A percentile compares a stretch with the other conserved stretches of the same genome.
phyloP scores from a whole-genome alignment of 129 eudicot species.

The Flaveria brownii region DNA sequence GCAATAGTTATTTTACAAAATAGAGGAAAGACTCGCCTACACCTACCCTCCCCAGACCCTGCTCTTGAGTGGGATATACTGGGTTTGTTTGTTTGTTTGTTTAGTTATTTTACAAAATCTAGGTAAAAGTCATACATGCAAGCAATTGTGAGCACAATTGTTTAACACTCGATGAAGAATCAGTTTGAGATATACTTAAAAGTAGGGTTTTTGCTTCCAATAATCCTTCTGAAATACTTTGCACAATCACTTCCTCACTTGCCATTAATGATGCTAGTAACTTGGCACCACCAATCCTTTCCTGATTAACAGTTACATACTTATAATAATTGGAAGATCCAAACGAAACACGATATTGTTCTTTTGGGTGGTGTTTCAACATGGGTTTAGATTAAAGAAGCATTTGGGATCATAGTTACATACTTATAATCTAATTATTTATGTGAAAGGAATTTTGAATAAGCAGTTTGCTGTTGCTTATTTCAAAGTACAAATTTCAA shows the following conservation, averaged over 20 bases:
- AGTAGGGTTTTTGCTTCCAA: constrained; percentile 64
- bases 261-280: constrained; percentile 77
- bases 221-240: constrained; percentile 56
- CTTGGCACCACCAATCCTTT: constrained; percentile 74
- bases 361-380: not conserved
- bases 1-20: not conserved
- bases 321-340: not conserved
- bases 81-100: too few species aligned
- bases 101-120: not conserved
- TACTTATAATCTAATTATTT: not conserved
- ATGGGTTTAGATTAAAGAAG: not conserved
- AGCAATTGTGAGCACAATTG: constrained; percentile 67
- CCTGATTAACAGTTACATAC: constrained; percentile 42
- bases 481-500: not conserved
- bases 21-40: too few species aligned
- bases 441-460: not conserved
- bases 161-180: constrained; percentile 60
- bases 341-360: not conserved
- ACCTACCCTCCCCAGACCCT: too few species aligned
- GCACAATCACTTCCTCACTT: constrained; percentile 58
- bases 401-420: not conserved
- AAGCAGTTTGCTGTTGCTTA: not conserved
- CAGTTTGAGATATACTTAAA: constrained; percentile 41
- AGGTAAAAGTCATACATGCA: constrained; percentile 54
- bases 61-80: too few species aligned